Base-by-base conservation (phyloP, 2,329 filamentous ascomycete species). In the Cephalotrichum gorgonifer region DNA sequence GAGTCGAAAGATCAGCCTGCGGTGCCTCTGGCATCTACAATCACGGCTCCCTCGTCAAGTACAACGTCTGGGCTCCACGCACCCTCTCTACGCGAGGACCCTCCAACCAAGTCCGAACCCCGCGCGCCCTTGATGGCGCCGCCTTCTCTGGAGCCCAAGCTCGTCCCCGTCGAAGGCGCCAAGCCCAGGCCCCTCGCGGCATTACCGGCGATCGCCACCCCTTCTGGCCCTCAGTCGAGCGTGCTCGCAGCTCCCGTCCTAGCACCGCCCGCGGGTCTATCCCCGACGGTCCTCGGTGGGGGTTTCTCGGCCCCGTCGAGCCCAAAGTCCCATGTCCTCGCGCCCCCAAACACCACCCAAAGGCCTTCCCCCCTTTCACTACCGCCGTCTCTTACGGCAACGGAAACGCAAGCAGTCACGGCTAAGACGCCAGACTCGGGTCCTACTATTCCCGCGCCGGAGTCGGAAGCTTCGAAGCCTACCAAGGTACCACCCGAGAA, bases 261-360 rank as follows among this genome's bases (percentile, higher is more conserved):
- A 27, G 65, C 62, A 8, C 63, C 64, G 12, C 67, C 67, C 2
- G 56, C 59, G 23, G 59, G 58, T 9, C 57, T 66, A 46, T 54
- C 52, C 49, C 56, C 54, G 54, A 56, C 44, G 51, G 54, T 49
- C 26, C 54, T 53, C 52, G 44, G 46, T 7, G 31, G 48, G 6
- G 44, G 44, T 14, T 54, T 50, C 44, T 41, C 54, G 11, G 46
- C 50, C 9, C 59, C 62, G 2, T 62, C 61, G 55, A 59, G 60
- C 46, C 63, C 65, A 31, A 73, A 68, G 53, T 72, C 67, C 14
- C 66, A 68, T 47, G 62, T 72, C 23, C 64, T 73, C n/a, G 71
- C 70, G 28, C 65, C 62, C 12, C 70, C 70, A n/a, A 69, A 70
- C 51, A 65, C 67, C 9, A 58, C 62, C 14, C 67, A 68, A 50